Conservation (phyloP, 495 filamentous ascomycete species). For the Podospora bellae-mahoneyi region DNA sequence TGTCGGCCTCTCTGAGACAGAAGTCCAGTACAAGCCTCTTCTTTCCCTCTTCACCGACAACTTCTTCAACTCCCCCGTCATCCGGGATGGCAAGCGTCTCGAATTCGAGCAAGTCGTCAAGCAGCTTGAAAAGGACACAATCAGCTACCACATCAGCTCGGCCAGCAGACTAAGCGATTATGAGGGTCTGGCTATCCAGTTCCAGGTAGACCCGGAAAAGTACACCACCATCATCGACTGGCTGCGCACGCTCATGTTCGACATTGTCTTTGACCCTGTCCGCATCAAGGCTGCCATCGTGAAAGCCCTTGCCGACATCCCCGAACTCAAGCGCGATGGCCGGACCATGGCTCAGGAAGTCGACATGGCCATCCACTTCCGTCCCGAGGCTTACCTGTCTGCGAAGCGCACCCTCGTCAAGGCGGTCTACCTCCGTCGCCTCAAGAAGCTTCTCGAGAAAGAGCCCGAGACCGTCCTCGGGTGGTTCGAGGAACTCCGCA, state of each 20-base stretch:
- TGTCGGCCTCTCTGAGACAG: slow-evolving; percentile 69
- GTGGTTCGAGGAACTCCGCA: slow-evolving; percentile 72
- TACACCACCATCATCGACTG: slow-evolving; percentile 79
- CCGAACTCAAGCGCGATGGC: slow-evolving; percentile 86
- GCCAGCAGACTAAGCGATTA: slow-evolving; percentile 66
- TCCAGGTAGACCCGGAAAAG: slow-evolving; percentile 85
- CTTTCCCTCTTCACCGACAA: slow-evolving; percentile 80
- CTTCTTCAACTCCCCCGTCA: slow-evolving; percentile 89
- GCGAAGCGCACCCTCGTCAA: slow-evolving; percentile 83
- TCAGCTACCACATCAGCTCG: slow-evolving; percentile 69
- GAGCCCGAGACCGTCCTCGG: slow-evolving; percentile 67
- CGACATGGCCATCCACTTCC: slow-evolving; percentile 74
- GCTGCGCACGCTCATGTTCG: slow-evolving; percentile 81
- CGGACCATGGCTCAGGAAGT: slow-evolving; percentile 73
- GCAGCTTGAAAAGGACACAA: slow-evolving; percentile 84
- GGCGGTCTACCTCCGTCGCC: slow-evolving; percentile 79
- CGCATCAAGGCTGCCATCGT: slow-evolving; percentile 80
- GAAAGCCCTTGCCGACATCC: slow-evolving; percentile 87
- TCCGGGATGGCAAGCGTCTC: slow-evolving; percentile 69
- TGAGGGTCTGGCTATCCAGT: slow-evolving; percentile 74
- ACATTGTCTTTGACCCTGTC: slow-evolving; percentile 77
- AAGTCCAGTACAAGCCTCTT: slow-evolving; percentile 72
- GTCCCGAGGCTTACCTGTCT: slow-evolving; percentile 65
- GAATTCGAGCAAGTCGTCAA: slow-evolving; percentile 90
- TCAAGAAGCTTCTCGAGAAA: slow-evolving; percentile 69